Evolutionary conservation across 345 rosid species (phyloP), one percentile per base, ranked within the genome.

Genomic region (Corchorus capsularis): DNA sequence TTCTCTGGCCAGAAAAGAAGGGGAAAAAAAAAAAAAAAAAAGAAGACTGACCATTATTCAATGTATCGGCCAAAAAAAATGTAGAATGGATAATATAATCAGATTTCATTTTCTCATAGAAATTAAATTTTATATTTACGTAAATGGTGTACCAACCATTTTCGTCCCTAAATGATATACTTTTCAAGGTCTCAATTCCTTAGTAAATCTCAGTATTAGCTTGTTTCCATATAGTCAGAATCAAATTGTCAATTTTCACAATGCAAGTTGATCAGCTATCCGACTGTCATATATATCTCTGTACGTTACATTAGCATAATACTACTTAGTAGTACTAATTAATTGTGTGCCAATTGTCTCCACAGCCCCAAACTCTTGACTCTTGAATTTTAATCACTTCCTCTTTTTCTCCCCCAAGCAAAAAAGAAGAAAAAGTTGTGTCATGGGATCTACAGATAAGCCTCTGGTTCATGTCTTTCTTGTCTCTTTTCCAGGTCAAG

Each of bases 401-500:
- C 8, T 0, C 50, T 49, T 49, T 32, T 56, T 56, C 19, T 56
- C 32, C 32, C 19, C 1, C 20, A 35, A 27, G 39, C 39, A 27
- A 60, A 27, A 60, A 27, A 60, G 0, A 12, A 54, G 2, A 19
- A 63, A 71, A 8, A 64, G n/a, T 64, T 45, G 11, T 16, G 74
- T 39, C 8, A 90, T 90, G 91, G 89, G 68, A 11, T 61, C 85
- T 19, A 73, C 43, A 39, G 43, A 27, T 27, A 27, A 82, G 57
- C 69, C 88, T 4, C 83, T 74, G 37, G 82, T 85, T 75, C 97
- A 94, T 79, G 87, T 94, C 7, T 71, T 94, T 74, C 85, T 94
- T 1, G 88, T 94, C 52, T 91, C 97, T 0, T 94, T 92, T 83
- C 90, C 92, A 0, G 98, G 87, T 15, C 97, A 94, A 79, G 98